These are phyloP conservation scores for Eimeria maxima DNA, from an alignment of 169 alveolate species.

Conservation along the genomic window DNA sequence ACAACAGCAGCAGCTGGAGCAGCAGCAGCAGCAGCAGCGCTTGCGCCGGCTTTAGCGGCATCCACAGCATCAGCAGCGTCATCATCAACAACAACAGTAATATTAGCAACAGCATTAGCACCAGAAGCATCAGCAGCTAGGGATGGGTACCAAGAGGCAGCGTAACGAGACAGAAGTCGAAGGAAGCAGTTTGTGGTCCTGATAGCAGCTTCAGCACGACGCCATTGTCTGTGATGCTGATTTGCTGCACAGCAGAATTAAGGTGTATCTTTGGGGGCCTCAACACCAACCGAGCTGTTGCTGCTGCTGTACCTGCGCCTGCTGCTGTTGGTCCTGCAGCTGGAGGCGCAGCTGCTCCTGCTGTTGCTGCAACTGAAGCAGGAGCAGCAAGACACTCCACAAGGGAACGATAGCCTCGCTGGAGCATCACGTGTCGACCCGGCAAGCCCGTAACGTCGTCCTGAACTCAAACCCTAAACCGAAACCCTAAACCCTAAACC, in stretches of 20 bases:
- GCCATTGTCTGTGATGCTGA: neutral
- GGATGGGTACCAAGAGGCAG: conserved; percentile 60
- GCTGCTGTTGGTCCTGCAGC: conserved; percentile 44
- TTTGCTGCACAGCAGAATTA: neutral
- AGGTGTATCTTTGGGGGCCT: conserved; percentile 35
- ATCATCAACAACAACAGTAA: neutral
- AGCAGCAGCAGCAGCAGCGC: neutral
- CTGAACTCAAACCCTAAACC: conserved; percentile 21
- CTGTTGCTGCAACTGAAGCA: conserved; percentile 23
- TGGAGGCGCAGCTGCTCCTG: conserved; percentile 54
- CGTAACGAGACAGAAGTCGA: conserved; percentile 62
- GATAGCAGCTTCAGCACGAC: conserved; percentile 19
- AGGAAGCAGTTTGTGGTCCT: neutral
- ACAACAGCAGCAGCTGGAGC: neutral
- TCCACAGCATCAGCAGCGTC: neutral
- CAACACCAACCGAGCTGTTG: neutral
- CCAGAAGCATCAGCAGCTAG: neutral
- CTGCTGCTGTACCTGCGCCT: conserved; percentile 41
- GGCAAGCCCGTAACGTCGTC: conserved; percentile 69
- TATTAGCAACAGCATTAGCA: neutral
- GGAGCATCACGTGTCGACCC: conserved; percentile 68
- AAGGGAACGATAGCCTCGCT: conserved; percentile 44
- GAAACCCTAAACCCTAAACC: too few relatives aligned
- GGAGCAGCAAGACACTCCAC: conserved; percentile 65
- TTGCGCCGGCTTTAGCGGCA: too few relatives aligned